Conservation (phyloP, 2,329 filamentous ascomycete genomes). For the Dothidotthia symphoricarpi region DNA sequence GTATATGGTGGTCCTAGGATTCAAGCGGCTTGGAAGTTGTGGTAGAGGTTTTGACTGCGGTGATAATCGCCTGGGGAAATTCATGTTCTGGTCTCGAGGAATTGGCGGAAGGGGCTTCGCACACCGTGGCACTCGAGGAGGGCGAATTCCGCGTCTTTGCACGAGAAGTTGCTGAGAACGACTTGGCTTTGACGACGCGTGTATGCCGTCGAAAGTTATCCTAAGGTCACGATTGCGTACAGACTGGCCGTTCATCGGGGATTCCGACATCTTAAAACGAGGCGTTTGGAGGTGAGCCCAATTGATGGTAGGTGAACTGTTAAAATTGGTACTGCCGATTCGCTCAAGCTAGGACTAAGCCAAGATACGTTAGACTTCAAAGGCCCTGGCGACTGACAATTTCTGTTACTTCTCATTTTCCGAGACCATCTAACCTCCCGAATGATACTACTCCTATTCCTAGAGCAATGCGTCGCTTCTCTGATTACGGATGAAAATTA, state of each 20-base stretch:
- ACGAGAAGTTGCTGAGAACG: not conserved
- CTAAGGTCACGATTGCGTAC: conserved; percentile 3
- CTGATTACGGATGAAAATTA: too few species aligned
- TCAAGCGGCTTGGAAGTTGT: conserved; percentile 3
- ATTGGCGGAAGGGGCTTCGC: conserved; percentile 16
- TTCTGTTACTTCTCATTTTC: too few species aligned
- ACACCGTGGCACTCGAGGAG: not conserved
- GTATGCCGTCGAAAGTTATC: not conserved
- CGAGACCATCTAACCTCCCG: too few species aligned
- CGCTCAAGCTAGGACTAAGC: too few species aligned
- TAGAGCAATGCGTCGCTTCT: too few species aligned
- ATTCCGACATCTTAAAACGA: conserved; percentile 1
- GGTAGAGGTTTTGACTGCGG: conserved; percentile 15
- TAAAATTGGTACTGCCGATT: too few species aligned
- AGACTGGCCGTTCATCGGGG: not conserved
- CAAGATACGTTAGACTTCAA: too few species aligned
- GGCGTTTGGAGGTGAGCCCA: too few species aligned
- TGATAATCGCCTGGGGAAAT: not conserved
- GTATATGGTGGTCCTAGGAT: conserved; percentile 5
- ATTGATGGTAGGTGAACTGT: too few species aligned
- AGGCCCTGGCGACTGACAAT: too few species aligned
- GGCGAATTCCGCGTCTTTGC: conserved; percentile 1
- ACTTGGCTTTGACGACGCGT: conserved; percentile 5
- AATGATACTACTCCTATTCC: too few species aligned
- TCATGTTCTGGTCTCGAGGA: not conserved